Conservation (phyloP, 2,329 filamentous ascomycete genomes). For the Didymella arachidicola region DNA sequence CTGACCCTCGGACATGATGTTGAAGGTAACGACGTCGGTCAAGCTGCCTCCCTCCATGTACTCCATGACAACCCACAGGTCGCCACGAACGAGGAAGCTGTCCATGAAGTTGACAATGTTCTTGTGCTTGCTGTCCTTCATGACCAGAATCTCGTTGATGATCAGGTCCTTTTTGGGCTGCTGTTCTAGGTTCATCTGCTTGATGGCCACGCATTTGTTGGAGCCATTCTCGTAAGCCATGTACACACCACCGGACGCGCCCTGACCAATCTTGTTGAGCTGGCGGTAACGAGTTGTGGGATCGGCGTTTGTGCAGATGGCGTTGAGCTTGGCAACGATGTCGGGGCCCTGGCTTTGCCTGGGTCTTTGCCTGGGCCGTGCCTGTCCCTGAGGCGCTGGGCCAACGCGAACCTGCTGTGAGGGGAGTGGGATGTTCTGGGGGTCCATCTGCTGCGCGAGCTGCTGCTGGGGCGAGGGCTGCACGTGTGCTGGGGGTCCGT, state of each 20-base stretch:
- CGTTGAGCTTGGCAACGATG: conserved; percentile 80
- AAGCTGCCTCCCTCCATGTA: conserved; percentile 99
- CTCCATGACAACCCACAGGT: conserved; percentile 99
- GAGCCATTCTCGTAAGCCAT: conserved; percentile 85
- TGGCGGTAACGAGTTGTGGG: conserved; percentile 86
- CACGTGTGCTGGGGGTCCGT: conserved; percentile 52
- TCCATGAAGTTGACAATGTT: conserved; percentile 99
- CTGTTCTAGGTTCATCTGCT: conserved; percentile 99
- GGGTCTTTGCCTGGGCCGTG: conserved; percentile 75
- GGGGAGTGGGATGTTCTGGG: conserved; percentile 54
- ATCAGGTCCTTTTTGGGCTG: conserved; percentile 99
- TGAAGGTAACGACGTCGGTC: conserved; percentile 98
- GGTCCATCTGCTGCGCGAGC: conserved; percentile 51
- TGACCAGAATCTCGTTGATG: conserved; percentile 98
- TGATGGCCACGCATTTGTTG: conserved; percentile 93
- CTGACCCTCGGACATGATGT: conserved; percentile 98
- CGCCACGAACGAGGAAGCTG: conserved; percentile 87
- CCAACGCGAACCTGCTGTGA: conserved; percentile 60
- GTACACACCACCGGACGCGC: conserved; percentile 93
- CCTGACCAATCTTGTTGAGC: conserved; percentile 95
- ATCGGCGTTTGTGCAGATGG: conserved; percentile 90
- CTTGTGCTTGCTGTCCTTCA: conserved; percentile 98
- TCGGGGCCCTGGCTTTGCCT: conserved; percentile 83
- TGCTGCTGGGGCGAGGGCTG: conserved; percentile 61
- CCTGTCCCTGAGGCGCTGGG: conserved; percentile 56